Base-by-base conservation (phyloP, 306 rosid genomes). In the Cucumis cinereus region DNA sequence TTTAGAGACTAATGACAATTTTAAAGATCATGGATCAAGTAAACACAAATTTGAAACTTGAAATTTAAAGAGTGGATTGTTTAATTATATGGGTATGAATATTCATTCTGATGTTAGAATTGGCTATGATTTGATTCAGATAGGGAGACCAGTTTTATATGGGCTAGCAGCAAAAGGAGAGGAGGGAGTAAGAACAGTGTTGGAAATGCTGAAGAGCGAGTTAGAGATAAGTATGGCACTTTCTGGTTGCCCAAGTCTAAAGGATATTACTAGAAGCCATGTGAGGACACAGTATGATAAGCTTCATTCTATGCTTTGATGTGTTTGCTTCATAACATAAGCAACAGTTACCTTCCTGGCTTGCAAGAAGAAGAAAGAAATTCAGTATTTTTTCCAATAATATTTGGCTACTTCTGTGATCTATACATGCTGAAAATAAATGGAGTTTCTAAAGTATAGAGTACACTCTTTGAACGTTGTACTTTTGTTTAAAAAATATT, bases 81-180 rank as follows among this genome's bases (percentile, higher is more conserved):
- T 59, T 23, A 6, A 28, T 14, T 43, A 43, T 23, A 59, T 28
- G 66, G 16, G 12, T 1, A 10, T 10, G 36, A 16, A 22, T 22
- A 28, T 22, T 61, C 20, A 28, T 3, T 26, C 66, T 59, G 15
- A 33, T 66, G 26, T 36, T 11, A 66, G 10, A 36, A 22, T 10
- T 66, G 73, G 43, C n/a, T 41, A 52, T 40, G 60, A 53, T 22
- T 57, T 26, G 1, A 5, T 67, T 80, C 88, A 88, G 89, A 80
- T 86, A 66, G 92, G 92, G 69, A 84, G 92, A 83, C 92, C 89
- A 9, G 75, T 82, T 10, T 63, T 80, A 49, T 84, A 41, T 41
- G 91, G 91, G 33, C 79, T 87, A 6, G 88, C 91, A 35, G 87
- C 85, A 75, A 81, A 38, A 62, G 91, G 93, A n/a, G 87, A 83